These are phyloP conservation scores for Moesziomyces parantarcticus DNA, from an alignment of 1,284 basidiomycete genomes.

Conservation along the genomic window DNA sequence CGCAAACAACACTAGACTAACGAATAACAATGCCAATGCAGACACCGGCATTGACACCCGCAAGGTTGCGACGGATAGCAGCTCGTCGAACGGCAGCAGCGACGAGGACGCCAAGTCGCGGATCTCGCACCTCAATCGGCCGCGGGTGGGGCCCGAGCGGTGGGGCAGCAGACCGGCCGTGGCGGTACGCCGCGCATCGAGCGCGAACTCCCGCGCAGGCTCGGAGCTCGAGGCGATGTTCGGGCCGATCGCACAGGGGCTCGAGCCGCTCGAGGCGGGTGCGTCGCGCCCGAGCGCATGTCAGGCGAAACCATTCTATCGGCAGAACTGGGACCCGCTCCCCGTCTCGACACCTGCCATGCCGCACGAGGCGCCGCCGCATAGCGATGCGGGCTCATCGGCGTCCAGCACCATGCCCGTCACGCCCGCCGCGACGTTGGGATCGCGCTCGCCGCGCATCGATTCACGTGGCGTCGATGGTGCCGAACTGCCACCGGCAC, in stretches of 20 bases:
- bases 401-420: background rate
- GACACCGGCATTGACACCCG: background rate
- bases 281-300: background rate
- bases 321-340: constrained; percentile 23
- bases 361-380: constrained; percentile 2
- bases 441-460: constrained; percentile 12
- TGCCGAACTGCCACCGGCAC: background rate
- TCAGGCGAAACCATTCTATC: constrained; percentile 17
- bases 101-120: too few relatives aligned
- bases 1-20: background rate
- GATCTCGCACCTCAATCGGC: too few relatives aligned
- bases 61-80: background rate
- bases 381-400: constrained; percentile 16
- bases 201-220: constrained; percentile 22
- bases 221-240: constrained; percentile 32
- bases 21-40: background rate
- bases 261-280: constrained; percentile 5
- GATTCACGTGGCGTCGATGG: background rate
- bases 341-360: constrained; percentile 1
- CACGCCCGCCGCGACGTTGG: constrained; percentile 5
- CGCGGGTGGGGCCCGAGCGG: background rate
- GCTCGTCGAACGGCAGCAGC: background rate
- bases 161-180: background rate
- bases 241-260: constrained; percentile 19
- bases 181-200: constrained; percentile 5